These are phyloP conservation scores for Entomophthora muscae DNA, from an alignment of 371 early-diverging fungal genomes.

Conservation along the genomic window DNA sequence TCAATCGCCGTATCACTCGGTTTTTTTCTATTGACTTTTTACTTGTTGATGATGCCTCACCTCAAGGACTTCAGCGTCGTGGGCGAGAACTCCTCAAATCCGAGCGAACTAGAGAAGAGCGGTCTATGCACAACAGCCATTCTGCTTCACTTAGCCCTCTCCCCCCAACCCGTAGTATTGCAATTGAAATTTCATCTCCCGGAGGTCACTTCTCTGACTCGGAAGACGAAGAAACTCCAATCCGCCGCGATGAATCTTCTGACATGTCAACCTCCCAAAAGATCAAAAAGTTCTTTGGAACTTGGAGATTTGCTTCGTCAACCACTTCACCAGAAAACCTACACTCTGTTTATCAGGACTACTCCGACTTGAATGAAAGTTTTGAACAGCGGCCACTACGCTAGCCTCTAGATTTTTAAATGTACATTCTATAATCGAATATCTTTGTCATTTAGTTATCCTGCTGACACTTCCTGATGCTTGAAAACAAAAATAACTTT, in stretches of 20 bases:
- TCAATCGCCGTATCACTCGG: not conserved
- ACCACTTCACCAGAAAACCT: not conserved
- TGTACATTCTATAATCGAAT: not conserved
- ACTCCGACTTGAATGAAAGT: not conserved
- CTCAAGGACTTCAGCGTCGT: not conserved
- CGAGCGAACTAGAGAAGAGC: not conserved
- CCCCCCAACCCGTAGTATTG: not conserved
- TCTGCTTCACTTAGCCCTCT: not conserved
- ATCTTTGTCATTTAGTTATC: not conserved
- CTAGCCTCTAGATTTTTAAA: not conserved
- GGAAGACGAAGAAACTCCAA: not conserved
- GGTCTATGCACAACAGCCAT: not conserved
- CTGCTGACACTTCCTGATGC: too few relatives aligned
- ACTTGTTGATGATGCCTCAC: not conserved
- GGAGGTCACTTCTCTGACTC: not conserved
- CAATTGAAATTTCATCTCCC: not conserved
- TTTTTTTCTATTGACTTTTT: constrained; percentile 6
- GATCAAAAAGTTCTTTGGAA: not conserved
- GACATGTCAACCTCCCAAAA: not conserved
- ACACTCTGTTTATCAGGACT: not conserved
- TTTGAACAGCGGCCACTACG: not conserved
- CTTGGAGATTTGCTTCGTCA: not conserved
- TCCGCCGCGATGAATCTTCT: not conserved
- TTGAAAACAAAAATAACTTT: too few relatives aligned
- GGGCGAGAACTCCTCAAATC: not conserved